Evolutionary conservation across 495 filamentous ascomycete genomes (phyloP), one percentile per base, ranked within the genome.

Genomic region (Lasiosphaeria miniovina): DNA sequence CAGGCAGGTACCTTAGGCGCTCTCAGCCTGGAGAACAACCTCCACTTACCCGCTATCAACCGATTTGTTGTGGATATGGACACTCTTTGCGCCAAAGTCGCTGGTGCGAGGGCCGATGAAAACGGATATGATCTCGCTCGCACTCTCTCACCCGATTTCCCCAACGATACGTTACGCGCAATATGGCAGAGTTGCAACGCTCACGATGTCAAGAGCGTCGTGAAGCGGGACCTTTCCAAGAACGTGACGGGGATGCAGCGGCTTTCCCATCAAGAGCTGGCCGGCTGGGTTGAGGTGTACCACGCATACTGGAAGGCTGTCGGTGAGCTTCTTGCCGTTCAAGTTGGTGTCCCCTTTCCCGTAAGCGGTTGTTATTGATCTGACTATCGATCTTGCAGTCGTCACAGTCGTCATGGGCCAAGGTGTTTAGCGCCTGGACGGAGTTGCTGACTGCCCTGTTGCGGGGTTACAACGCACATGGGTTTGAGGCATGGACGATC

Each of bases 391-490:
- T 15, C 14, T 48, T 3, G 41, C 53, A 61, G 54, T 59, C 68
- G 56, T 71, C 63, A 2, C 74, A 82, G 64, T 78, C 80, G 10
- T 84, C 86, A 57, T 92, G 89, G 86, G 76, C 79, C 9, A 84
- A 80, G 40, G 88, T 91, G 0, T 98, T 95, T 69, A 86, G 90
- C 48, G 76, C 84, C 7, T 97, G 93, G 93, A 93, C 89, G 65
- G 89, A 91, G 7, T 61, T 96, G 54, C 75, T 88, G 48, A 86
- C 86, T 61, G 70, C 74, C 8, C 67, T 96, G 36, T 84, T 89
- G n/a, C 80, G 87, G 52, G 90, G 88, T 3, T 96, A 96, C 71
- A 82, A 81, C 9, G 85, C 77, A 55, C 73, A 77, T 40, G 80
- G 82, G 4, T 88, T 97, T 65, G 84, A 88, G 38, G 85, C 88